Percentiles rank a stretch among this genome's conserved stretches.
Evolutionary conservation across 345 rosid species (phyloP).

Genomic region (Salix exigua): DNA sequence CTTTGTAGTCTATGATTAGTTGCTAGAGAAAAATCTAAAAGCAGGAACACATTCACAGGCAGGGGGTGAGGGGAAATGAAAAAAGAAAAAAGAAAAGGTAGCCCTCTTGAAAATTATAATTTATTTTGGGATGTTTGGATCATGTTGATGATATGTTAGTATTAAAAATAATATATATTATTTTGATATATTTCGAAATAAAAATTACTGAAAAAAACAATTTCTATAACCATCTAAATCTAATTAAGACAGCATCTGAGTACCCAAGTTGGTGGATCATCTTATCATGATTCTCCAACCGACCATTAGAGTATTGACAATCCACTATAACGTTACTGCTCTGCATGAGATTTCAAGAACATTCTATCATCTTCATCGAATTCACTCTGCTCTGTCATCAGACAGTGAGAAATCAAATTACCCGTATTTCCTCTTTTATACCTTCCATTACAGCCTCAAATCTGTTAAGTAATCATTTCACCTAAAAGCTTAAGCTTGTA

Average conservation of each 20-base stretch:
- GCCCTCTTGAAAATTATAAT: no score
- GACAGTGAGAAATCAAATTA: not conserved
- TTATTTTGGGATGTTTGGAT: no score
- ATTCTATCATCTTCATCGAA: not conserved
- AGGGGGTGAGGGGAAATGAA: no score
- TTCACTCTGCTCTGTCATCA: not conserved
- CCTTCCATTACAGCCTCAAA: not conserved
- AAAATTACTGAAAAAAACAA: no score
- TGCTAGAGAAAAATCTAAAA: not conserved
- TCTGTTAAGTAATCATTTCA: no score
- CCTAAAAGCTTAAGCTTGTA: no score
- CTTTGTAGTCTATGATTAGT: no score
- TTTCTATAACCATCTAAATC: no score
- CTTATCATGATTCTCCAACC: not conserved
- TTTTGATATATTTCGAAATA: no score
- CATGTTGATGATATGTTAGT: no score
- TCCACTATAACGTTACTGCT: not conserved
- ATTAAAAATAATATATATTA: no score
- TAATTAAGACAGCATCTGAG: not conserved
- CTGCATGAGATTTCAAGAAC: not conserved
- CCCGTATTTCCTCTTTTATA: not conserved
- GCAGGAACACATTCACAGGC: not conserved
- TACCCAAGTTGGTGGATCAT: not conserved
- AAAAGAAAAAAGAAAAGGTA: no score
- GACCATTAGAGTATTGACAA: not conserved